phyloP scores from a whole-genome alignment of 192 early-diverging fungal genomes.

The Backusella westeae region DNA sequence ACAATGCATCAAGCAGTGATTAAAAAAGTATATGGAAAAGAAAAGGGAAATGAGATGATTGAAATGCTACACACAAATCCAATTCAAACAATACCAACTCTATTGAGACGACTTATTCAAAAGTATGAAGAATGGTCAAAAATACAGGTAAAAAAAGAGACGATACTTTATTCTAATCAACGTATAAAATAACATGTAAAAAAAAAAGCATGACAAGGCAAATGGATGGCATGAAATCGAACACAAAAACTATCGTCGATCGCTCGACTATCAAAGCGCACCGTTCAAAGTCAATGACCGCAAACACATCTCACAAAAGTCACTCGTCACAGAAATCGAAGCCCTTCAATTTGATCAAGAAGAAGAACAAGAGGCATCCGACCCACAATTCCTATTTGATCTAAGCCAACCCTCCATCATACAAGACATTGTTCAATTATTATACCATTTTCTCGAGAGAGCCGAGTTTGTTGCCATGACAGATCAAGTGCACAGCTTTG shows the following conservation, averaged over 20 bases:
- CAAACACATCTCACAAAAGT: slow-evolving; percentile 70
- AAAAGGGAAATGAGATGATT: slow-evolving; percentile 83
- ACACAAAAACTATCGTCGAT: slow-evolving; percentile 87
- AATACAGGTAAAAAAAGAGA: slow-evolving; percentile 53
- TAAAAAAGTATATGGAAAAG: slow-evolving; percentile 90
- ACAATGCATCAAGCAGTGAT: slow-evolving; percentile 88
- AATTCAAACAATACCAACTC: slow-evolving; percentile 83
- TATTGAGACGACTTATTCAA: slow-evolving; percentile 90
- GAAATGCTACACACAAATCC: slow-evolving; percentile 92
- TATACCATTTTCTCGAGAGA: slow-evolving; percentile 66
- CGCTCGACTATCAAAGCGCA: slow-evolving; percentile 93
- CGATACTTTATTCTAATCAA: background rate
- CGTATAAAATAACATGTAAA: background rate
- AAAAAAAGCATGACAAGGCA: slow-evolving; percentile 81
- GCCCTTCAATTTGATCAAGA: slow-evolving; percentile 73
- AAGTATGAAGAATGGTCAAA: slow-evolving; percentile 98
- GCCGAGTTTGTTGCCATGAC: slow-evolving; percentile 41
- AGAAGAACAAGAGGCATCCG: background rate
- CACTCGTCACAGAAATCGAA: slow-evolving; percentile 85
- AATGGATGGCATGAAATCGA: slow-evolving; percentile 97
- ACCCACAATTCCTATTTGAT: slow-evolving; percentile 68
- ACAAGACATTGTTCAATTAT: slow-evolving; percentile 68
- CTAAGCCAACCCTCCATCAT: slow-evolving; percentile 74
- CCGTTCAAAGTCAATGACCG: slow-evolving; percentile 86
- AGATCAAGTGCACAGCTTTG: slow-evolving; percentile 69